Evolutionary conservation across 768 basidiomycete genomes (phyloP).

Genomic region (Agaricus subrufescens): DNA sequence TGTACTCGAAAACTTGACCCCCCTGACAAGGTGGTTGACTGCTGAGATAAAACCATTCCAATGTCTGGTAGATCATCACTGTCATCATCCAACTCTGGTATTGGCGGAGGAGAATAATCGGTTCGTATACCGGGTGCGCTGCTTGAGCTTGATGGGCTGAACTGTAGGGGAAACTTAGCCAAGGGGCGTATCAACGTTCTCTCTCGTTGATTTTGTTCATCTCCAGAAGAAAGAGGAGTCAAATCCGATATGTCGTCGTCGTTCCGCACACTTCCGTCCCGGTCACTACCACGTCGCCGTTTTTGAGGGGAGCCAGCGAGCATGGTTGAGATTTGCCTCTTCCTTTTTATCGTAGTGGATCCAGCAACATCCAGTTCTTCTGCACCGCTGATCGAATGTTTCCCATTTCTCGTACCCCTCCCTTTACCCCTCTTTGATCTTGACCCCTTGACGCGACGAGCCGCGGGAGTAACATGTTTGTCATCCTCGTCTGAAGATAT

Average conservation of each 20-base stretch:
- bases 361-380: not conserved
- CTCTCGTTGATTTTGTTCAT: not conserved
- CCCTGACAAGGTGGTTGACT: not conserved
- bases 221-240: slow-evolving; percentile 4
- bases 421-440: not conserved
- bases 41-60: slow-evolving; percentile 17
- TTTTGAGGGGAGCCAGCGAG: not conserved
- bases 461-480: not conserved
- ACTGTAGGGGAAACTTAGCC: not conserved
- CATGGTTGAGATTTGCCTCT: not conserved
- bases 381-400: not conserved
- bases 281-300: not conserved
- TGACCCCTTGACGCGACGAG: not conserved
- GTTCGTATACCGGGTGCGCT: not conserved
- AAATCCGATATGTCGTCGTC: slow-evolving; percentile 5
- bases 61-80: slow-evolving; percentile 44
- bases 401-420: not conserved
- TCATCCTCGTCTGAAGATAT: not conserved
- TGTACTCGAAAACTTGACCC: not conserved
- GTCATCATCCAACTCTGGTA: slow-evolving; percentile 3
- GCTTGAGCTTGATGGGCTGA: not conserved
- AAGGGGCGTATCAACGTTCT: not conserved
- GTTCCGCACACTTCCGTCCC: not conserved
- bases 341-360: not conserved
- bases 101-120: not conserved